Percentiles rank a stretch among this genome's conserved stretches.
phyloP scores from a whole-genome alignment of 1,284 basidiomycete species.

The Hemileia vastatrix region DNA sequence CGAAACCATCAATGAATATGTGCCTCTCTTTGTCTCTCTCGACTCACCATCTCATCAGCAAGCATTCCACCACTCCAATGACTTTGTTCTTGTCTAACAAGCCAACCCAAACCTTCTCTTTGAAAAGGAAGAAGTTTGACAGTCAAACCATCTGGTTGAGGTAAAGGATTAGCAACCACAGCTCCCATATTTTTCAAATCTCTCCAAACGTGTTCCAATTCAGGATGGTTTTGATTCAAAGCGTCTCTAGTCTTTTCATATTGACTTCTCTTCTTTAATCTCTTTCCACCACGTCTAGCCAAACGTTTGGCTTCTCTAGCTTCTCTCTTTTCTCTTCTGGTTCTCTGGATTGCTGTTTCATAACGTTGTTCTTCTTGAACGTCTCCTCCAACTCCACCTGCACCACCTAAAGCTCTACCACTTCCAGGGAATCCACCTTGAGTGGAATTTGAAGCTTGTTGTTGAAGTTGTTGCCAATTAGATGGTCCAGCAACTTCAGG shows the following conservation, averaged over 20 bases:
- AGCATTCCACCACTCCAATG: slow-evolving; percentile 86
- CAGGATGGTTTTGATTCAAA: slow-evolving; percentile 50
- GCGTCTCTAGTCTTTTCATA: slow-evolving; percentile 1
- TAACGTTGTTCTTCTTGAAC: slow-evolving; percentile 28
- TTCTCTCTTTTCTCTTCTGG: slow-evolving; percentile 28
- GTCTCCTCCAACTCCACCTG: slow-evolving; percentile 2
- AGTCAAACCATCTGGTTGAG: slow-evolving; percentile 63
- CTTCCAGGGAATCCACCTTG: not conserved
- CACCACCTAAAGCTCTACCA: not conserved
- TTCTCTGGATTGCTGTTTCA: slow-evolving; percentile 36
- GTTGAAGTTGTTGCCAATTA: not conserved
- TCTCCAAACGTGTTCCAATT: slow-evolving; percentile 77
- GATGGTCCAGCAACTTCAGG: not conserved
- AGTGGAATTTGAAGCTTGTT: not conserved
- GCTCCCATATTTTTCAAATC: slow-evolving; percentile 53
- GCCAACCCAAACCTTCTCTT: slow-evolving; percentile 86
- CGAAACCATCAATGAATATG: not conserved
- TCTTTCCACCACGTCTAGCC: slow-evolving; percentile 18
- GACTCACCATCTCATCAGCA: slow-evolving; percentile 76
- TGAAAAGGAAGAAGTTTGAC: slow-evolving; percentile 58
- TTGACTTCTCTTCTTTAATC: slow-evolving; percentile 17
- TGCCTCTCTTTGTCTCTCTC: not conserved
- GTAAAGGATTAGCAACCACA: slow-evolving; percentile 50
- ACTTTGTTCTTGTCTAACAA: slow-evolving; percentile 81
- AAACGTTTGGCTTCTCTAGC: slow-evolving; percentile 21